Conservation (phyloP, 495 filamentous ascomycete genomes). For the Penicillium roqueforti region DNA sequence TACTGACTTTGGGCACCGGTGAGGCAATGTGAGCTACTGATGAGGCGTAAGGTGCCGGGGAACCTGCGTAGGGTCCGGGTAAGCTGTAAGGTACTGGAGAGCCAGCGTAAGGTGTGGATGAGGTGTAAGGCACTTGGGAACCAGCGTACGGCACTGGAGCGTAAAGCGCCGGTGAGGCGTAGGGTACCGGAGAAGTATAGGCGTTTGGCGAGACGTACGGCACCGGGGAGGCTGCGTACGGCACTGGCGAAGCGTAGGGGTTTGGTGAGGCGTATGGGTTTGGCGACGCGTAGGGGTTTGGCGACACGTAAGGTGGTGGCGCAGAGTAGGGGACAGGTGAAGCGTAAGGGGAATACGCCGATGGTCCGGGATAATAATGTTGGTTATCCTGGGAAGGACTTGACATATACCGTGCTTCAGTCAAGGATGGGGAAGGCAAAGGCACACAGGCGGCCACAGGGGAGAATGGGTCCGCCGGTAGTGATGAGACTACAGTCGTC, state of each 20-base stretch:
- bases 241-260: conserved; percentile 17
- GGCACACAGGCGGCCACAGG: conserved; percentile 26
- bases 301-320: conserved; percentile 12
- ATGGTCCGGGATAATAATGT: conserved; percentile 14
- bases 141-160: conserved; percentile 6
- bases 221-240: conserved; percentile 8
- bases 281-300: conserved; percentile 18
- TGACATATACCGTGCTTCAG: conserved; percentile 27
- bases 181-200: conserved; percentile 15
- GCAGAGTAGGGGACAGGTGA: conserved; percentile 18
- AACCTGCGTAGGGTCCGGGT: conserved; percentile 13
- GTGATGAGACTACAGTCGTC: conserved; percentile 5
- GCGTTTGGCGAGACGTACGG: conserved; percentile 4
- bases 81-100: conserved; percentile 9
- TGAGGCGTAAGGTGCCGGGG: conserved; percentile 14
- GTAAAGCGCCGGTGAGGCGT: conserved; percentile 12
- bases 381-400: conserved; percentile 23
- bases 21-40: conserved; percentile 25
- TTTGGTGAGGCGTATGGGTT: conserved; percentile 5
- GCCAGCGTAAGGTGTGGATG: conserved; percentile 2
- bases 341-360: conserved; percentile 10
- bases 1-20: conserved; percentile 38
- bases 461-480: conserved; percentile 23
- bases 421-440: conserved; percentile 31
- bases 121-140: conserved; percentile 1